Conservation (phyloP, 371 early-diverging fungal genomes). For the Mortierella sp. region DNA sequence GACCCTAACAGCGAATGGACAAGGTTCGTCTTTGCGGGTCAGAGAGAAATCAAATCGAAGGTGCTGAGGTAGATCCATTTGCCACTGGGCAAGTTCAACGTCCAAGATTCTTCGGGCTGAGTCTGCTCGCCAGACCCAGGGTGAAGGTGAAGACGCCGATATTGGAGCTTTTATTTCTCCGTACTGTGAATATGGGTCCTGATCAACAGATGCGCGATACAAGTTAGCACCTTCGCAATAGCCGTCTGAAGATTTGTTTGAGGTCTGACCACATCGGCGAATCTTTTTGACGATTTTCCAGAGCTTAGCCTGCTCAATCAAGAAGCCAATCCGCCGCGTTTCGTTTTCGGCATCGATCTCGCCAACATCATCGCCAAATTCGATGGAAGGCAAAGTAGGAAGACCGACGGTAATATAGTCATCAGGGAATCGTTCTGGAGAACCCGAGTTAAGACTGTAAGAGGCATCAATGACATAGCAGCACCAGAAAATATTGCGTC, state of each 20-base stretch:
- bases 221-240: conserved; percentile 35
- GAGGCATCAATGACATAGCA: conserved; percentile 55
- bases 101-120: conserved; percentile 50
- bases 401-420: conserved; percentile 51
- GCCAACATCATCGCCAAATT: conserved; percentile 45
- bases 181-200: conserved; percentile 1
- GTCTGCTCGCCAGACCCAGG: conserved; percentile 54
- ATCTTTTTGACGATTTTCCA: conserved; percentile 58
- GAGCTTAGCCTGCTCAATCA: conserved; percentile 54
- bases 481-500: conserved; percentile 56
- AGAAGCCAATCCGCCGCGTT: conserved; percentile 44
- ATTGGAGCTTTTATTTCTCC: conserved; percentile 1
- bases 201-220: conserved; percentile 6
- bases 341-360: conserved; percentile 52
- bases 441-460: conserved; percentile 46
- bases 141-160: conserved; percentile 13
- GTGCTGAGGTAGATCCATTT: conserved; percentile 48
- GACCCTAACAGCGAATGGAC: conserved; percentile 33
- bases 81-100: conserved; percentile 54
- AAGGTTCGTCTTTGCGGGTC: conserved; percentile 40
- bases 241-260: conserved; percentile 32
- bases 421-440: conserved; percentile 51
- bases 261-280: conserved; percentile 54
- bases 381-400: conserved; percentile 35
- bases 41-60: conserved; percentile 44